Percentiles rank a stretch among this genome's conserved stretches.
Evolutionary conservation across 306 rosid genomes (phyloP).

Genomic region (Dalbergia oliveri): DNA sequence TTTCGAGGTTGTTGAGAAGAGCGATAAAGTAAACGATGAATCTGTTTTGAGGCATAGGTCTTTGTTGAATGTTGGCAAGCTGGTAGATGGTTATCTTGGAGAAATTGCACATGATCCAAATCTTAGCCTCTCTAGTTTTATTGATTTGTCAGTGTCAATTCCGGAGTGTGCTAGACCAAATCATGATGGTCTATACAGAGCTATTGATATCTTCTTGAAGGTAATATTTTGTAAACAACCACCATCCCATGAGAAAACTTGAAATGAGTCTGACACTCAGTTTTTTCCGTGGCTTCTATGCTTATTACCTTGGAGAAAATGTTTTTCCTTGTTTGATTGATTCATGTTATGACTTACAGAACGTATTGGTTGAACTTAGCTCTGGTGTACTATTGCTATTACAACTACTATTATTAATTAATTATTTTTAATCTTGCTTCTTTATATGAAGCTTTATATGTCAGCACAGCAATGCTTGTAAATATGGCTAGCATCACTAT

Average conservation of each 20-base stretch:
- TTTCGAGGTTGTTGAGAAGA: slow-evolving; percentile 55
- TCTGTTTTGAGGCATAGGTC: slow-evolving; percentile 61
- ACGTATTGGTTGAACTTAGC: neutral
- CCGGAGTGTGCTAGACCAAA: slow-evolving; percentile 79
- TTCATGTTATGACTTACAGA: neutral
- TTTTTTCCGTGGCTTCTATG: slow-evolving; percentile 2
- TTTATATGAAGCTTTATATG: neutral
- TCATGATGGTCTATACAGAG: slow-evolving; percentile 85
- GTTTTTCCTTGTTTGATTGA: neutral
- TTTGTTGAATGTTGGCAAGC: slow-evolving; percentile 74
- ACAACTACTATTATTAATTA: neutral
- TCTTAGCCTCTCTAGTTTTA: slow-evolving; percentile 66
- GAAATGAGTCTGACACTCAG: neutral
- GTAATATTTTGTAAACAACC: slow-evolving; percentile 49
- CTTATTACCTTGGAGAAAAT: neutral
- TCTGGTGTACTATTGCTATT: neutral
- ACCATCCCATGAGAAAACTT: neutral
- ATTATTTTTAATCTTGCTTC: neutral
- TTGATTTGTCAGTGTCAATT: slow-evolving; percentile 70
- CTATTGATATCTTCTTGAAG: slow-evolving; percentile 85
- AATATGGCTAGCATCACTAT: neutral
- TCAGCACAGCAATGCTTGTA: neutral
- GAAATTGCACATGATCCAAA: slow-evolving; percentile 80
- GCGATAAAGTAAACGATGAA: slow-evolving; percentile 61
- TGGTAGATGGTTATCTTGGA: slow-evolving; percentile 75